A percentile compares a stretch with the other conserved stretches of the same genome.
Conservation (phyloP, 331 rosid genomes). For the Quercus lobata region DNA sequence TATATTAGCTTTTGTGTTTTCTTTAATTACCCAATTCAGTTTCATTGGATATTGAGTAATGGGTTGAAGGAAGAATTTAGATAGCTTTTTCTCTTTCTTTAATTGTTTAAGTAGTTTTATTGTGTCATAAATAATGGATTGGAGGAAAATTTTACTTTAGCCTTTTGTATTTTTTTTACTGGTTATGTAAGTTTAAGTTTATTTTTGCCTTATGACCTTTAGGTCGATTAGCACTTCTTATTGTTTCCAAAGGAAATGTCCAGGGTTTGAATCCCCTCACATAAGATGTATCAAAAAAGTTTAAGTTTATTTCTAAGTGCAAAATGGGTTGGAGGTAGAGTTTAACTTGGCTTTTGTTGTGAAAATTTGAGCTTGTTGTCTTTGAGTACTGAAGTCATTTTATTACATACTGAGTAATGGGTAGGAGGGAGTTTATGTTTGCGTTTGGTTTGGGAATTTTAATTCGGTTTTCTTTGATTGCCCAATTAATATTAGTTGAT, state of each 20-base stretch:
- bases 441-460: background rate
- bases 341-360: background rate
- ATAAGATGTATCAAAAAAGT: too few species aligned
- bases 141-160: background rate
- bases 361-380: too few species aligned
- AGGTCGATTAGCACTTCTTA: background rate
- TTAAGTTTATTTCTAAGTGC: background rate
- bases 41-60: background rate
- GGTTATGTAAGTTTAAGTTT: too few species aligned
- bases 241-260: too few species aligned
- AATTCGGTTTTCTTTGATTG: background rate
- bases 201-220: too few species aligned
- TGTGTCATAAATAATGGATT: background rate
- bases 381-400: too few species aligned
- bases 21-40: background rate
- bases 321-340: background rate
- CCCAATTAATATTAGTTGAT: background rate
- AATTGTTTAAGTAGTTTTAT: background rate
- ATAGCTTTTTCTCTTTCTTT: background rate
- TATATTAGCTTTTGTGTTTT: background rate
- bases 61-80: slow-evolving; percentile 5
- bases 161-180: background rate
- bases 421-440: background rate
- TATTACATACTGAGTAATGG: too few species aligned
- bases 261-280: too few species aligned